Evolutionary conservation across 176 grass and related monocot species (phyloP).

Genomic region (Eleusine coracana): DNA sequence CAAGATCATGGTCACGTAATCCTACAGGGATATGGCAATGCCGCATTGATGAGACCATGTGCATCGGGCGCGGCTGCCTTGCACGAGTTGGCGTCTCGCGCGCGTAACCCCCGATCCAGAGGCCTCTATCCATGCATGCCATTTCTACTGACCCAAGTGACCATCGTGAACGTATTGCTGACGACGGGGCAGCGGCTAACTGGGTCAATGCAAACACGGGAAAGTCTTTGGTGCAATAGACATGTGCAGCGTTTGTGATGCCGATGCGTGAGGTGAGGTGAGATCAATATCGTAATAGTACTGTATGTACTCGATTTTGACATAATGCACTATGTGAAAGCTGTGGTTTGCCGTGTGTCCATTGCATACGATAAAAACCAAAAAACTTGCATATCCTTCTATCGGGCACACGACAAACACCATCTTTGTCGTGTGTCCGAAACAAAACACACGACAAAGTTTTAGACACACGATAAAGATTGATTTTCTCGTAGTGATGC

Average conservation of each 20-base stretch:
- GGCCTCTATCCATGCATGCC: neutral
- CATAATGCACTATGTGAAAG: too few relatives aligned
- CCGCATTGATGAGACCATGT: constrained; percentile 42
- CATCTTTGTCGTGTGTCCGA: too few relatives aligned
- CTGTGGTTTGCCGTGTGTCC: too few relatives aligned
- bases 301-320: neutral
- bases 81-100: constrained; percentile 22
- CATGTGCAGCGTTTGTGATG: neutral
- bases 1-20: constrained; percentile 29
- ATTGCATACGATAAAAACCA: too few relatives aligned
- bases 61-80: neutral
- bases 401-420: too few relatives aligned
- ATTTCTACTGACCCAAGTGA: neutral
- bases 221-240: constrained; percentile 32
- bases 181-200: neutral
- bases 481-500: too few relatives aligned
- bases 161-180: neutral
- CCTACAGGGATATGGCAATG: neutral
- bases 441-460: too few relatives aligned
- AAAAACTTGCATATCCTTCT: too few relatives aligned
- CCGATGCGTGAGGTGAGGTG: constrained; percentile 21
- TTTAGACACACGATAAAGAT: too few relatives aligned
- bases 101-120: neutral
- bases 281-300: neutral
- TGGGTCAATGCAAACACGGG: neutral